A percentile compares a stretch with the other conserved stretches of the same genome.
Evolutionary conservation across 75 land plant genomes (phyloP).

Genomic region (Selaginella tamariscina): DNA sequence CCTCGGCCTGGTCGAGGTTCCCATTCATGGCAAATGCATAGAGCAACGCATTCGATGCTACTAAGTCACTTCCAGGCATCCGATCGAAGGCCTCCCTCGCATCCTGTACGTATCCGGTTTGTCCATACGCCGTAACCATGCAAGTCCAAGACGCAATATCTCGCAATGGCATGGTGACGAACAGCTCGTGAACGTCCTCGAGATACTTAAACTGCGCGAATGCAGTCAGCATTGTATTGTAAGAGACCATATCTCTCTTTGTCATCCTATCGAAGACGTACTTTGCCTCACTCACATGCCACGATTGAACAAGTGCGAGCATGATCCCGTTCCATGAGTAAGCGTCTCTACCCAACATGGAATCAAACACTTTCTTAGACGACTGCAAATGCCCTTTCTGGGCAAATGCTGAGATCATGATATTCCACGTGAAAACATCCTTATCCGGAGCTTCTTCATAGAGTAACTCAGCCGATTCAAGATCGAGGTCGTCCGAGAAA

Average conservation of each 20-base stretch:
- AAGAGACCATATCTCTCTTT: not conserved
- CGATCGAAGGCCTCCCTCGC: not conserved
- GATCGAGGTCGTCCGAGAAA: not conserved
- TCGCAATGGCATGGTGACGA: not conserved
- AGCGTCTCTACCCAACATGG: not conserved
- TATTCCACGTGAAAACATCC: not conserved
- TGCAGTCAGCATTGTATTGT: not conserved
- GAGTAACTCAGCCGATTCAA: not conserved
- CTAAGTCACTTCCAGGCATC: not conserved
- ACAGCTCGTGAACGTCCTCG: not conserved
- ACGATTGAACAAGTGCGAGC: not conserved
- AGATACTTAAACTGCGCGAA: not conserved
- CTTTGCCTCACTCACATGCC: not conserved
- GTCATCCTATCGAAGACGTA: not conserved
- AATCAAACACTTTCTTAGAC: not conserved
- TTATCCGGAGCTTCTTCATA: not conserved
- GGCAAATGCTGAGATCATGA: not conserved
- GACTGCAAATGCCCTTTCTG: not conserved
- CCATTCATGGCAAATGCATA: constrained; percentile 2
- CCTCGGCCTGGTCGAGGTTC: not conserved
- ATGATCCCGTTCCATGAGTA: not conserved
- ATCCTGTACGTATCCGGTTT: not conserved
- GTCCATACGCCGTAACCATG: not conserved
- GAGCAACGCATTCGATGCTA: not conserved
- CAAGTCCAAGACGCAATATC: not conserved